Evolutionary conservation across 2,329 filamentous ascomycete genomes (phyloP), one percentile per base, ranked within the genome.

Genomic region (Venturia effusa): DNA sequence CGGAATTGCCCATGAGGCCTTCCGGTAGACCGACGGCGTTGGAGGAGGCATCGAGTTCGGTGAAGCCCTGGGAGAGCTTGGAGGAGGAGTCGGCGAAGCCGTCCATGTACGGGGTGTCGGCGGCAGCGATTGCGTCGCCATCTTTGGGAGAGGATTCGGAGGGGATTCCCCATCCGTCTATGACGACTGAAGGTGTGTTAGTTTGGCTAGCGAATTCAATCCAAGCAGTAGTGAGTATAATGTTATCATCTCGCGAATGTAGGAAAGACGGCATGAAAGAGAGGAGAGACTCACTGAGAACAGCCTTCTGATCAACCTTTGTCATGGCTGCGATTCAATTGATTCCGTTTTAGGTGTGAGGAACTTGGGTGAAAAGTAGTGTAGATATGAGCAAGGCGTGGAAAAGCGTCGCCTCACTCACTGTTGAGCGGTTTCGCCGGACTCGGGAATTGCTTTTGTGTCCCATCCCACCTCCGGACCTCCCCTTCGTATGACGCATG

Each of bases 1-100:
- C 94, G 70, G 90, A 96, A 83, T 99, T 99, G 69, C 94, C 94
- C 94, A 99, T 99, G 69, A 99, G 82, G 66, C 94, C 94, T 75
- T 99, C 92, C 24, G 94, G 94, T 62, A 99, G 85, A 69, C 94
- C 94, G 68, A 99, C 94, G 57, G 94, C 94, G 66, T 96, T 84
- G 54, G 94, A 97, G 2, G 94, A 97, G 65, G 94, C 94, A 71
- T 99, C 94, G 67, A 99, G 88, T 79, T 95, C 87, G 68, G 90
- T 91, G 80, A 88, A 99, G 67, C 92, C 92, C 71, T 93, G 87
- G 39, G 87, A 80, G 68, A 87, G 88, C 76, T 88, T 86, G 73
- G 88, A 89, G 70, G 80, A 81, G 64, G 80, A 72, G 63, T 81
- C 80, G 64, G 79, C 79, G 75, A 99, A 92, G 66, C 85, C 86